phyloP scores from a whole-genome alignment of 495 filamentous ascomycete species.

The Penicillium cinerascens region DNA sequence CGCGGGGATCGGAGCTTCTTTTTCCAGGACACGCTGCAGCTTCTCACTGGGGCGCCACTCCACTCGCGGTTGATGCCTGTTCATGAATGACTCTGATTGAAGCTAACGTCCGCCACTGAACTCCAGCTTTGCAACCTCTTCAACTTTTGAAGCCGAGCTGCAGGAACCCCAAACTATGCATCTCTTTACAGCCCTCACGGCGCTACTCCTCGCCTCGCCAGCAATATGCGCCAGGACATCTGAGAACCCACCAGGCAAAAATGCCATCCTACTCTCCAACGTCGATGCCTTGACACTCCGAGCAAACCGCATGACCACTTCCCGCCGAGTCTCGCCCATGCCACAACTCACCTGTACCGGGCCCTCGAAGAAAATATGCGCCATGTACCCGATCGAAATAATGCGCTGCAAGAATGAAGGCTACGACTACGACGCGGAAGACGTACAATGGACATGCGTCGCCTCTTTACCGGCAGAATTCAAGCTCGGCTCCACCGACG shows the following conservation, averaged over 20 bases:
- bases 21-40: conserved; percentile 8
- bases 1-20: background rate
- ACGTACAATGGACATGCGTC: conserved; percentile 86
- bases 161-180: conserved; percentile 2
- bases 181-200: background rate
- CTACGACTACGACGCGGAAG: conserved; percentile 60
- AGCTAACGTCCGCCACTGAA: background rate
- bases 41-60: conserved; percentile 2
- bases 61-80: background rate
- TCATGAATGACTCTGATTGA: background rate
- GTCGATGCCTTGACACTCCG: conserved; percentile 77
- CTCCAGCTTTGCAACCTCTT: background rate
- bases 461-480: conserved; percentile 77
- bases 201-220: conserved; percentile 34
- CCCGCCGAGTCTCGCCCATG: conserved; percentile 72
- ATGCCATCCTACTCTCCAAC: conserved; percentile 69
- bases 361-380: conserved; percentile 50
- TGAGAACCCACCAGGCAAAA: conserved; percentile 44
- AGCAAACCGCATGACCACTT: conserved; percentile 56
- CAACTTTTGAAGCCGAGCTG: background rate
- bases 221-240: conserved; percentile 12
- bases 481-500: conserved; percentile 86
- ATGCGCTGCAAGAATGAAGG: conserved; percentile 90
- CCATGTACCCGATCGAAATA: conserved; percentile 66
- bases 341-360: conserved; percentile 84